phyloP scores from a whole-genome alignment of 192 early-diverging fungal species.

The Backusella sp. region DNA sequence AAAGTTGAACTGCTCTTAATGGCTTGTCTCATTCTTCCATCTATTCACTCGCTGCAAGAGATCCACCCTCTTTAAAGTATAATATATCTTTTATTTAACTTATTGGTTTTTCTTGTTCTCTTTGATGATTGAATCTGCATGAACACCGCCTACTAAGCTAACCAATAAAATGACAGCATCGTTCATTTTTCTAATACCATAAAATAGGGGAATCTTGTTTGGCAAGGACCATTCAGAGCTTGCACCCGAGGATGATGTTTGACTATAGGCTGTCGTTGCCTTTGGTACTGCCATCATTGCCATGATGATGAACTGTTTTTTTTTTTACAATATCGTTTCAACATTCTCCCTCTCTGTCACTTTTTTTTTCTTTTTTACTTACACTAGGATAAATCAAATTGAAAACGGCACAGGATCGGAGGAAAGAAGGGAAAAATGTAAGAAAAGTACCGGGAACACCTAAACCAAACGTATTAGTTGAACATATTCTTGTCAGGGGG shows the following conservation, averaged over 20 bases:
- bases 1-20: too few species aligned
- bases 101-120: conserved; percentile 24
- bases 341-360: not conserved
- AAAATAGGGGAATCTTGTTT: conserved; percentile 27
- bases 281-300: conserved; percentile 28
- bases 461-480: not conserved
- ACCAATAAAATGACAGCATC: conserved; percentile 24
- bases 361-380: conserved; percentile 4
- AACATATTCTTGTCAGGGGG: too few species aligned
- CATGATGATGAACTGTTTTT: conserved; percentile 34
- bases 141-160: conserved; percentile 27
- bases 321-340: not conserved
- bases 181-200: conserved; percentile 25
- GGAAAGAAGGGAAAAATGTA: conserved; percentile 31
- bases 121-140: conserved; percentile 26
- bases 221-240: conserved; percentile 27
- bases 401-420: conserved; percentile 29
- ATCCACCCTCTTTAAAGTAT: not conserved
- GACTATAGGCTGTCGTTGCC: conserved; percentile 5
- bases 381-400: conserved; percentile 35
- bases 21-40: too few species aligned
- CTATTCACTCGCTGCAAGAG: not conserved
- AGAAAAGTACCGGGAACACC: conserved; percentile 28
- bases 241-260: not conserved
- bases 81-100: not conserved